These are phyloP conservation scores for Metschnikowia continentalis DNA, from an alignment of 805 yeast species.

Conservation along the genomic window DNA sequence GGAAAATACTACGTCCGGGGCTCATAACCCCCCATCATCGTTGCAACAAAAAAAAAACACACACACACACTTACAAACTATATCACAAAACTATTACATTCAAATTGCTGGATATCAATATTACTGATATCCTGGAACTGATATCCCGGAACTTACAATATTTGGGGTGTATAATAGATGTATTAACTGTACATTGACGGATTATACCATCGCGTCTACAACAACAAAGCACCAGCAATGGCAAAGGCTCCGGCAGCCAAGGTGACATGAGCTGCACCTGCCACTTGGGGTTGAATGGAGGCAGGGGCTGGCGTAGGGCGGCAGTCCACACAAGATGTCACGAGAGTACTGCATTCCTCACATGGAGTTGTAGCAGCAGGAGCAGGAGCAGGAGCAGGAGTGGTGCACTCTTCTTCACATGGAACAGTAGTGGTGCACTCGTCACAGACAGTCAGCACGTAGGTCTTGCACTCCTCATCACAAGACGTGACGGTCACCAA, in stretches of 20 bases:
- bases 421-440: constrained; percentile 1
- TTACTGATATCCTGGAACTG: too few relatives aligned
- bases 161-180: too few relatives aligned
- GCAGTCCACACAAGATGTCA: background rate
- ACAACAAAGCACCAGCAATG: constrained; percentile 14
- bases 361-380: background rate
- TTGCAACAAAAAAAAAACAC: too few relatives aligned
- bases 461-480: constrained; percentile 13
- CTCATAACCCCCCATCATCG: too few relatives aligned
- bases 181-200: too few relatives aligned
- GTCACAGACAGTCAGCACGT: constrained; percentile 10
- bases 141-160: too few relatives aligned
- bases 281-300: background rate
- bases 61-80: too few relatives aligned
- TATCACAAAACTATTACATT: too few relatives aligned
- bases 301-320: background rate
- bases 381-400: background rate
- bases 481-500: constrained; percentile 24
- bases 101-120: too few relatives aligned
- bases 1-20: too few relatives aligned
- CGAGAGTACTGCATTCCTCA: background rate
- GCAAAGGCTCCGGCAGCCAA: constrained; percentile 14
- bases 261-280: constrained; percentile 12
- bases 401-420: constrained; percentile 8
- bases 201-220: background rate